These are phyloP conservation scores for Suhomyces sp. DNA, from an alignment of 805 yeast genomes.

Conservation along the genomic window DNA sequence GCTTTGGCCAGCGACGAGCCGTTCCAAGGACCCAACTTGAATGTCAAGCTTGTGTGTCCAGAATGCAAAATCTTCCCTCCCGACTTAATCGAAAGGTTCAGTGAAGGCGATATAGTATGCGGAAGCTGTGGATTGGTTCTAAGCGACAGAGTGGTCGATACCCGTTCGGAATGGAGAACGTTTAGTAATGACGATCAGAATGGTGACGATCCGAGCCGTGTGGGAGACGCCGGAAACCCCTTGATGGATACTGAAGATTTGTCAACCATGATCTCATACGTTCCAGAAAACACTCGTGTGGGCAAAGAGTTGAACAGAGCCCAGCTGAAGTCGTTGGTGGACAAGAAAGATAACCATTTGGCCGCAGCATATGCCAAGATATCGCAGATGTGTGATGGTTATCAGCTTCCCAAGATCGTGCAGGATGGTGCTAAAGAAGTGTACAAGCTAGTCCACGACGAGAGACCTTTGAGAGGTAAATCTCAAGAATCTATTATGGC, in stretches of 20 bases:
- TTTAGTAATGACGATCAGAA: conserved; percentile 97
- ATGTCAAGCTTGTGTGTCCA: conserved; percentile 88
- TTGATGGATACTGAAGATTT: conserved; percentile 86
- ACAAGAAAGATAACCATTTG: conserved; percentile 81
- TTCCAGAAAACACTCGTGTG: conserved; percentile 76
- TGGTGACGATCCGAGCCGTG: conserved; percentile 98
- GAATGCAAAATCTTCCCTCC: conserved; percentile 97
- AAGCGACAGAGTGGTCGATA: conserved; percentile 88
- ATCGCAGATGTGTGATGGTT: conserved; percentile 96
- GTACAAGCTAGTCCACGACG: conserved; percentile 86
- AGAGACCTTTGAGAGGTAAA: conserved; percentile 80
- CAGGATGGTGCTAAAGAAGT: conserved; percentile 98
- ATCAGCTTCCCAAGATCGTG: conserved; percentile 88
- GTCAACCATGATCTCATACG: conserved; percentile 86
- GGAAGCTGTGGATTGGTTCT: conserved; percentile 94
- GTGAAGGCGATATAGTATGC: conserved; percentile 98
- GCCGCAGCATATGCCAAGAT: conserved; percentile 88
- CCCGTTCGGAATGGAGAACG: conserved; percentile 98
- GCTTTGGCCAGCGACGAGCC: conserved; percentile 1
- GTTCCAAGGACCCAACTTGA: conserved; percentile 68
- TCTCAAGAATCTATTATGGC: conserved; percentile 95
- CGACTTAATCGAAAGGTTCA: conserved; percentile 87
- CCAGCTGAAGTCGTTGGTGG: conserved; percentile 81
- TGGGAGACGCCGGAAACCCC: conserved; percentile 95
- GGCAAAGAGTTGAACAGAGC: conserved; percentile 92